Conservation (phyloP, 2,329 filamentous ascomycete genomes). For the Penicillium sp. region DNA sequence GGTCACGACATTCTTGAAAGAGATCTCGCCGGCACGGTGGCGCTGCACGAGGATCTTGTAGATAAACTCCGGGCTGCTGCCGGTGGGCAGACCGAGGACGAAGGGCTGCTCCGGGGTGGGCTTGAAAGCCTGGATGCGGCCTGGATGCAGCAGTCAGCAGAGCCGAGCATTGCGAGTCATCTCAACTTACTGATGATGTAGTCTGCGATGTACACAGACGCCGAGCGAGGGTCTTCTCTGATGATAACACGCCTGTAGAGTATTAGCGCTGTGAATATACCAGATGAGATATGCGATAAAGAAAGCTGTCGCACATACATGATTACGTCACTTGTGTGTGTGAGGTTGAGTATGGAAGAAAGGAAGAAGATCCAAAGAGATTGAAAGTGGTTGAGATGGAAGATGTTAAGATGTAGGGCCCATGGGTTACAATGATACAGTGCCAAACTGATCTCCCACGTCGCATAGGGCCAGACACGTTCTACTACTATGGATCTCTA, state of each 20-base stretch:
- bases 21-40: constrained; percentile 59
- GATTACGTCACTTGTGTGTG: constrained; percentile 29
- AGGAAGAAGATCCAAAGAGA: constrained; percentile 3
- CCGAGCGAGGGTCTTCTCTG: constrained; percentile 67
- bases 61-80: constrained; percentile 75
- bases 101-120: constrained; percentile 74
- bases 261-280: constrained; percentile 8
- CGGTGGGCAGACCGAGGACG: constrained; percentile 80
- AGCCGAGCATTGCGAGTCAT: neutral
- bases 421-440: constrained; percentile 31
- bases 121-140: constrained; percentile 75
- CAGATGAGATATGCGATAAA: neutral
- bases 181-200: constrained; percentile 68
- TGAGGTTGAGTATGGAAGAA: constrained; percentile 1
- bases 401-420: neutral
- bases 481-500: constrained; percentile 11
- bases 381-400: neutral
- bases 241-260: constrained; percentile 76
- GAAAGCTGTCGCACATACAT: constrained; percentile 23
- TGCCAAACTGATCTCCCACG: constrained; percentile 20
- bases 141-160: constrained; percentile 40
- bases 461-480: constrained; percentile 13
- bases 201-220: constrained; percentile 75
- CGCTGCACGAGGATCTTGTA: constrained; percentile 71
- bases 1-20: constrained; percentile 84